These are phyloP conservation scores for Lunasporangiospora selenospora DNA, from an alignment of 192 early-diverging fungal genomes.

Conservation along the genomic window DNA sequence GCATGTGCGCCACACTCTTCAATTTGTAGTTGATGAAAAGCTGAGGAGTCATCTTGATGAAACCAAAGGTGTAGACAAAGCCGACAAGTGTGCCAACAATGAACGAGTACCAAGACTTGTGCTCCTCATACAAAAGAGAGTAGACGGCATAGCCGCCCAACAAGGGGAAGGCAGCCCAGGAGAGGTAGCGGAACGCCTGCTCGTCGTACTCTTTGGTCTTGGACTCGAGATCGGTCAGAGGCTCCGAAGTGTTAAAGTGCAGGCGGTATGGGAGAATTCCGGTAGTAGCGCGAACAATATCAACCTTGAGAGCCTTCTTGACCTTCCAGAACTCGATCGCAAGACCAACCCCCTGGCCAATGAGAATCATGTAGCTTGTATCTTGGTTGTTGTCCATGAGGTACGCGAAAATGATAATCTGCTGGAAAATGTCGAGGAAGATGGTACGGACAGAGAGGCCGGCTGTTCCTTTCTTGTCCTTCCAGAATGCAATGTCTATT, in stretches of 20 bases:
- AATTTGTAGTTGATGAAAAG: constrained; percentile 93
- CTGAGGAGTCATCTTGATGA: constrained; percentile 86
- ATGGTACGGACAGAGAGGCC: constrained; percentile 86
- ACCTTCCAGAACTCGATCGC: constrained; percentile 94
- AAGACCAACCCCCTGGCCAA: constrained; percentile 82
- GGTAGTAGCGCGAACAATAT: constrained; percentile 41
- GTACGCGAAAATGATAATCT: constrained; percentile 89
- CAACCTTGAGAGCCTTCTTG: constrained; percentile 80
- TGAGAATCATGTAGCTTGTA: constrained; percentile 85
- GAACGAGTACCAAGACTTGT: constrained; percentile 95
- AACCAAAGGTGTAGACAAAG: constrained; percentile 90
- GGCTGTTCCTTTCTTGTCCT: constrained; percentile 76
- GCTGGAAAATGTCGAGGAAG: constrained; percentile 80
- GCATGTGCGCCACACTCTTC: constrained; percentile 90
- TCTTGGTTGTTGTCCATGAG: constrained; percentile 83
- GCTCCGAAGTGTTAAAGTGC: constrained; percentile 44
- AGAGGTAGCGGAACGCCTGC: constrained; percentile 86
- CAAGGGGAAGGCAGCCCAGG: constrained; percentile 78
- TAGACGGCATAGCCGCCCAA: constrained; percentile 84
- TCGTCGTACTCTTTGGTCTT: constrained; percentile 70
- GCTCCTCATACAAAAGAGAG: constrained; percentile 80
- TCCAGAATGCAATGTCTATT: constrained; percentile 91
- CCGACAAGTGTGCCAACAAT: constrained; percentile 85
- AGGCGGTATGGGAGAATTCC: constrained; percentile 28
- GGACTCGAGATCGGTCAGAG: constrained; percentile 56